Percentiles rank a stretch among this genome's conserved stretches.
phyloP scores from a whole-genome alignment of 352 stramenopile species.

The Phytophthora syringae region DNA sequence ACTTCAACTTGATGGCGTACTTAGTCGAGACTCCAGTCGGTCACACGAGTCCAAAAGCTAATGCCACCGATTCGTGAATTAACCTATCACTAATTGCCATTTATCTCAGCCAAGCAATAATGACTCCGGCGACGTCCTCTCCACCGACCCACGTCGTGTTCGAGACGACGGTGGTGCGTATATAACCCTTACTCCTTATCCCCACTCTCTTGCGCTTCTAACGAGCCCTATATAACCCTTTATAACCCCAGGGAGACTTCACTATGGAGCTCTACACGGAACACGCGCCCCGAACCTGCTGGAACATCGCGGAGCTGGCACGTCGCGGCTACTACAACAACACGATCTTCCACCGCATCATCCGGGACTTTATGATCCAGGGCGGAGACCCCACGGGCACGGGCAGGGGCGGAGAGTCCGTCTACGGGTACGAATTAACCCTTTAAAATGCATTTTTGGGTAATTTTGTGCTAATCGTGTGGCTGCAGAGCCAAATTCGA shows the following conservation, averaged over 20 bases:
- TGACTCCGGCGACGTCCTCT: slow-evolving; percentile 26
- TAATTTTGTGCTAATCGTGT: slow-evolving; percentile 4
- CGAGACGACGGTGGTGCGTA: slow-evolving; percentile 79
- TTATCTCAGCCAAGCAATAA: not conserved
- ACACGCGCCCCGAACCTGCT: slow-evolving; percentile 92
- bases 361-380: slow-evolving; percentile 98
- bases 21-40: too few species aligned
- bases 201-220: not conserved
- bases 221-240: not conserved
- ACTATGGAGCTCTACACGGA: slow-evolving; percentile 94
- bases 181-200: not conserved
- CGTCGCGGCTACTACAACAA: slow-evolving; percentile 96
- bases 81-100: too few species aligned
- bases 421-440: slow-evolving; percentile 86
- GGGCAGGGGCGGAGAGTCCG: slow-evolving; percentile 90
- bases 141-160: slow-evolving; percentile 85
- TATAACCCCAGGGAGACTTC: slow-evolving; percentile 78
- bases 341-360: slow-evolving; percentile 96
- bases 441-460: slow-evolving; percentile 1
- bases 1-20: too few species aligned
- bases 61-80: too few species aligned
- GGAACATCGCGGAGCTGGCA: slow-evolving; percentile 93
- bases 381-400: slow-evolving; percentile 95
- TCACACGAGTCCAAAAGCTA: too few species aligned
- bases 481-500: slow-evolving; percentile 89